Percentiles rank a stretch among this genome's conserved stretches.
These are phyloP conservation scores for Penicillium antarcticum DNA, from an alignment of 495 filamentous ascomycete genomes.

Conservation along the genomic window DNA sequence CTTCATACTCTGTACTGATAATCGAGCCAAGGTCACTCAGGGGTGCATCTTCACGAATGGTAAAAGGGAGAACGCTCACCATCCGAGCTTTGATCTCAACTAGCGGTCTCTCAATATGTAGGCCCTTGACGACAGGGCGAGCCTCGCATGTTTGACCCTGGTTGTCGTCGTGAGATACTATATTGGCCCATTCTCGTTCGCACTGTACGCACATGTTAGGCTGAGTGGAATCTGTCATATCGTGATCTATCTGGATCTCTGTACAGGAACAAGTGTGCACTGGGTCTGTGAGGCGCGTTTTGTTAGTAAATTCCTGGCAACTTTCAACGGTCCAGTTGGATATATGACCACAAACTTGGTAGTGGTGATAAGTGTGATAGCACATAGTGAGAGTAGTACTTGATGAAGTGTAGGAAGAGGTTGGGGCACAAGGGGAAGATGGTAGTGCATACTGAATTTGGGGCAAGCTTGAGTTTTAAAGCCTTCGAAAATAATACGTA, in stretches of 20 bases:
- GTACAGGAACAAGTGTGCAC: constrained; percentile 1
- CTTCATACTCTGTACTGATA: too few species aligned
- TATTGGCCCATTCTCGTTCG: constrained; percentile 2
- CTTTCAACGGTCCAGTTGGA: constrained; percentile 21
- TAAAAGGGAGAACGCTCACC: background rate
- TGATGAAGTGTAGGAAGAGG: background rate
- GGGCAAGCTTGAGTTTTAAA: background rate
- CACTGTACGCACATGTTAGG: constrained; percentile 13
- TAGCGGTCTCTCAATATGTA: background rate
- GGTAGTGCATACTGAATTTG: background rate
- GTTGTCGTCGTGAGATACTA: background rate
- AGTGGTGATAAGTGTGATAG: constrained; percentile 25
- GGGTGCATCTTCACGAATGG: too few species aligned
- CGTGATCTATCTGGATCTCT: constrained; percentile 1
- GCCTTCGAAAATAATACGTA: background rate
- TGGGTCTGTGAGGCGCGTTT: constrained; percentile 7
- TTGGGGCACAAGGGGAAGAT: background rate
- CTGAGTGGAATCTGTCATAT: constrained; percentile 1
- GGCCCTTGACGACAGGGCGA: constrained; percentile 1
- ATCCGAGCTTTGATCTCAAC: constrained; percentile 12
- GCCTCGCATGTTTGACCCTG: background rate
- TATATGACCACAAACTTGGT: constrained; percentile 28
- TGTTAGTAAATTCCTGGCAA: constrained; percentile 21
- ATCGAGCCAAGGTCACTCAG: too few species aligned
- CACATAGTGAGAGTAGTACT: constrained; percentile 19